Evolutionary conservation across 495 filamentous ascomycete genomes (phyloP), one percentile per base, ranked within the genome.

Genomic region (Penicillium angulare): DNA sequence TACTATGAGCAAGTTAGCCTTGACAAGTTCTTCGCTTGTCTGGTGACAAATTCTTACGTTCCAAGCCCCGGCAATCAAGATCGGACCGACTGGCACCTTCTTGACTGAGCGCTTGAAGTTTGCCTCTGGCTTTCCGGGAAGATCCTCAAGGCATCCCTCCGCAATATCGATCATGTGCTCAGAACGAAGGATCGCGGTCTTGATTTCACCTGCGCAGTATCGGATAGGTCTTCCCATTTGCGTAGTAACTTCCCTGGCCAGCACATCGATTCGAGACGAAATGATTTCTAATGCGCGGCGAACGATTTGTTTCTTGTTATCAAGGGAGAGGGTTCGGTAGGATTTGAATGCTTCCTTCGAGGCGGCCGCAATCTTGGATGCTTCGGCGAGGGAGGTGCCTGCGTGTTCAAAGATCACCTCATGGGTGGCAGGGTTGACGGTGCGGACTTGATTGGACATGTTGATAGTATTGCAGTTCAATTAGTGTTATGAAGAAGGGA

Each of bases 211-310:
- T 16, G 78, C 79, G 1, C 87, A 86, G 65, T 92, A 97, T 17
- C 87, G 80, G 51, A 96, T 95, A 5, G 92, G 92, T 13, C 92
- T 80, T 22, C 92, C 92, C 92, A 97, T 97, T 72, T 97, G 91
- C 56, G 88, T 81, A 0, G 89, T 96, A 39, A 97, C 71, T 61
- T 96, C 92, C 54, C 77, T 78, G 3, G 85, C 89, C 17, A 97
- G 71, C 4, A 84, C 84, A 83, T 96, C 87, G 61, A 88, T 77
- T 48, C 80, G 82, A 17, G 84, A 73, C 2, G 68, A 68, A 21
- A 96, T 76, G 3, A 90, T 64, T 27, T 83, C 72, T 7, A 97
- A 71, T 0, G 90, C 92, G 56, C 86, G 88, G 61, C 79, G 81
- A 46, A 96, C 80, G 47, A 95, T 90, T 20, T 73, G 76, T 59